These are phyloP conservation scores for Tolypocladium tropicale DNA, from an alignment of 2,329 filamentous ascomycete species.

Conservation along the genomic window DNA sequence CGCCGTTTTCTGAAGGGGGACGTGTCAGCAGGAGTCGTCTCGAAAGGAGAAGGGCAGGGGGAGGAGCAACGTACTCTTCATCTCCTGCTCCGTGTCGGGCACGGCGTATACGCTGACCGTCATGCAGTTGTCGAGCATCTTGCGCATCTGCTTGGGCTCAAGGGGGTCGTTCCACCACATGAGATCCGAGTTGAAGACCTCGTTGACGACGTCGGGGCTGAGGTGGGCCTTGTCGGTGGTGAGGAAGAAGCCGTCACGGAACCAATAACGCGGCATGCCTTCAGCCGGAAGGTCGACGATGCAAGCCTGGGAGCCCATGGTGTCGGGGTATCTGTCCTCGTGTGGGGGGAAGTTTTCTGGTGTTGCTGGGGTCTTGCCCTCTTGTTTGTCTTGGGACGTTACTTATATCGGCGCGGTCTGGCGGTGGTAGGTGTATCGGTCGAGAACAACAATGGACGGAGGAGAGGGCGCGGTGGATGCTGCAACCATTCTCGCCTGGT, in stretches of 20 bases:
- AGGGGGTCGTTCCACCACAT: slow-evolving; percentile 51
- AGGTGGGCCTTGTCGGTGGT: slow-evolving; percentile 50
- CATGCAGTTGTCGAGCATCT: slow-evolving; percentile 46
- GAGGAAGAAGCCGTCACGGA: slow-evolving; percentile 44
- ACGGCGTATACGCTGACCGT: slow-evolving; percentile 48
- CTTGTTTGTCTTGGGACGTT: neutral
- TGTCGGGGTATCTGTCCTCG: neutral
- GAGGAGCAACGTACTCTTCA: slow-evolving; percentile 24
- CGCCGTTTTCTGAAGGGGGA: slow-evolving; percentile 17
- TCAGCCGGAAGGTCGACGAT: slow-evolving; percentile 15
- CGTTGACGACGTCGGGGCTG: slow-evolving; percentile 42
- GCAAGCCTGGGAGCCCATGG: slow-evolving; percentile 9
- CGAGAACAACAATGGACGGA: slow-evolving; percentile 1
- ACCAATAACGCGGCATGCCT: slow-evolving; percentile 32
- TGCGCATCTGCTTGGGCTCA: slow-evolving; percentile 35
- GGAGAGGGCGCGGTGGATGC: neutral
- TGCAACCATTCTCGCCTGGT: slow-evolving; percentile 6
- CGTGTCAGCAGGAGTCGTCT: slow-evolving; percentile 1
- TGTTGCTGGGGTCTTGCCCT: neutral
- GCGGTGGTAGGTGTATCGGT: slow-evolving; percentile 3
- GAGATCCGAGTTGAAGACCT: slow-evolving; percentile 43
- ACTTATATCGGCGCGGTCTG: slow-evolving; percentile 2
- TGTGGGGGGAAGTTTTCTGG: neutral
- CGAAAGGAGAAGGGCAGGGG: neutral
- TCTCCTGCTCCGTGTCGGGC: slow-evolving; percentile 25